Evolutionary conservation across 495 filamentous ascomycete species (phyloP).

Genomic region (Aspergillus sparsus): DNA sequence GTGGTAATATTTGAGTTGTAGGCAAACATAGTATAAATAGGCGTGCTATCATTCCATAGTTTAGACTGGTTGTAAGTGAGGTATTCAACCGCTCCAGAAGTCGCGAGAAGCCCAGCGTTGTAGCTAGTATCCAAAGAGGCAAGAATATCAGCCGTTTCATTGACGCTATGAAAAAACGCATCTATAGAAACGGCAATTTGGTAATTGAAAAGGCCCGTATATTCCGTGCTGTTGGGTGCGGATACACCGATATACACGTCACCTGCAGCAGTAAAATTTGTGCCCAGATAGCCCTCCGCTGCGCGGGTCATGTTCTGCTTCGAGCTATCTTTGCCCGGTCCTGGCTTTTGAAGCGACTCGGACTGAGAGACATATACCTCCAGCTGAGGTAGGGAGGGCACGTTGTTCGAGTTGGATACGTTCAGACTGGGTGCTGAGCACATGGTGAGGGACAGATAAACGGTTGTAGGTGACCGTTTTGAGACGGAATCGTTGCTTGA

Average conservation of each 20-base stretch:
- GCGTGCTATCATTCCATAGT: conserved; percentile 56
- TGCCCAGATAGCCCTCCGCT: conserved; percentile 56
- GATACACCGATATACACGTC: conserved; percentile 75
- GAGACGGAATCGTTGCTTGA: conserved; percentile 20
- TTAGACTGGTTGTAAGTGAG: conserved; percentile 54
- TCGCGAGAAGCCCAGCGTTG: conserved; percentile 72
- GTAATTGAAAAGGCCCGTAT: conserved; percentile 67
- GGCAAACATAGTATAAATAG: conserved; percentile 78
- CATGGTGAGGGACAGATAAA: conserved; percentile 80
- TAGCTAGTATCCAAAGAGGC: conserved; percentile 79
- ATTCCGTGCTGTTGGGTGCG: conserved; percentile 62
- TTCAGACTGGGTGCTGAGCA: conserved; percentile 68
- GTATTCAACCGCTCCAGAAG: conserved; percentile 50
- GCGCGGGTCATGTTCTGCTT: conserved; percentile 47
- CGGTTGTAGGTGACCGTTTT: conserved; percentile 45
- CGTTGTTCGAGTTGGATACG: conserved; percentile 29
- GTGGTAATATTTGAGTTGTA: conserved; percentile 60
- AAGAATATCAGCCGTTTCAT: conserved; percentile 52
- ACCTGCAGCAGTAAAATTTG: conserved; percentile 41
- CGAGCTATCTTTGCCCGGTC: conserved; percentile 52
- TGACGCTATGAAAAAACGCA: conserved; percentile 64
- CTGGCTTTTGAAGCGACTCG: conserved; percentile 63
- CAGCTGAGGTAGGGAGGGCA: conserved; percentile 62
- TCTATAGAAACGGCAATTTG: conserved; percentile 83
- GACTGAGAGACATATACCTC: conserved; percentile 75